phyloP scores from a whole-genome alignment of 495 filamentous ascomycete genomes.

The Aspergillus heteromorphus region DNA sequence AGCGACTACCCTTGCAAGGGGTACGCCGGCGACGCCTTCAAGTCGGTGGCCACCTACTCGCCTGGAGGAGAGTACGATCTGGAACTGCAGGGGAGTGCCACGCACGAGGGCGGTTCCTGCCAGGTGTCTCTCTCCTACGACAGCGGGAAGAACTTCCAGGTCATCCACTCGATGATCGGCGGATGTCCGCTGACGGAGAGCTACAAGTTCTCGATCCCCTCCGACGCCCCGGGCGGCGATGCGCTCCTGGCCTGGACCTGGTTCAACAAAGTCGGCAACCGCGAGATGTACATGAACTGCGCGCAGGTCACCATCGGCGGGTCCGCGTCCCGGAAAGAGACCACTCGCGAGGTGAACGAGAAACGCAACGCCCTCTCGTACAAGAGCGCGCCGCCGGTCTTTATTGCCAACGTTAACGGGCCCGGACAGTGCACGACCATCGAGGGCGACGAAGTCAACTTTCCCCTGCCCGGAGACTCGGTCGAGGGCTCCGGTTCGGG shows the following conservation, averaged over 20 bases:
- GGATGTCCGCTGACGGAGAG: slow-evolving; percentile 61
- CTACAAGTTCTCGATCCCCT: slow-evolving; percentile 46
- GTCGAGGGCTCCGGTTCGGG: slow-evolving; percentile 38
- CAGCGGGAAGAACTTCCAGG: slow-evolving; percentile 61
- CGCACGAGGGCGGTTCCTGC: slow-evolving; percentile 83
- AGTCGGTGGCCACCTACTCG: slow-evolving; percentile 40
- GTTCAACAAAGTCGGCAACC: slow-evolving; percentile 85
- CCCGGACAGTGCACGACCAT: slow-evolving; percentile 48
- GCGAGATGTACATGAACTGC: slow-evolving; percentile 97
- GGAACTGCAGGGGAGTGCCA: slow-evolving; percentile 48
- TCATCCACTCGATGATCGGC: slow-evolving; percentile 78
- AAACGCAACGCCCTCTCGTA: slow-evolving; percentile 21
- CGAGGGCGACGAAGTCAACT: slow-evolving; percentile 51
- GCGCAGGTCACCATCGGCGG: slow-evolving; percentile 63
- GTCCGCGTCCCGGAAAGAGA: slow-evolving; percentile 19
- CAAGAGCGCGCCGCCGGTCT: slow-evolving; percentile 63
- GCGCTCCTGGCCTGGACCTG: slow-evolving; percentile 80
- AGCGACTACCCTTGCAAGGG: slow-evolving; percentile 51
- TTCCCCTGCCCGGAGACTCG: slow-evolving; percentile 62
- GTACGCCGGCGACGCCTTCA: slow-evolving; percentile 42
- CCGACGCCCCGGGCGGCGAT: slow-evolving; percentile 38
- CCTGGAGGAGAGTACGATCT: slow-evolving; percentile 37
- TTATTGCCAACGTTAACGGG: slow-evolving; percentile 62
- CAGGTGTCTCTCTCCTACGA: slow-evolving; percentile 82
- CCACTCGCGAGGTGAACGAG: slow-evolving; percentile 13